A percentile compares a stretch with the other conserved stretches of the same genome.
Conservation (phyloP, 164 flowering plant species). For the Liriodendron chinense region DNA sequence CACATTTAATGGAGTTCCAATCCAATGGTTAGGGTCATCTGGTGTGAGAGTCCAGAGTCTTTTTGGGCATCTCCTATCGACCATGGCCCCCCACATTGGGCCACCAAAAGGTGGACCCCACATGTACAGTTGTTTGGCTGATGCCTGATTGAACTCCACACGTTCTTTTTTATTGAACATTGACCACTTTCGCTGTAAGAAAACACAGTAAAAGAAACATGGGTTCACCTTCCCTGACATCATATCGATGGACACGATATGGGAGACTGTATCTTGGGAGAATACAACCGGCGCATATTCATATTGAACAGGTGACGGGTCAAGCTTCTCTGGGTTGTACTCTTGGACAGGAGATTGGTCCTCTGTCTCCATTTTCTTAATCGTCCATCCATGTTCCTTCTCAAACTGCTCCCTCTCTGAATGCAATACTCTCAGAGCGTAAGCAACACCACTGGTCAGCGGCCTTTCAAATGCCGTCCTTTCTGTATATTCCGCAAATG, state of each 20-base stretch:
- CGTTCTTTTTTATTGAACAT: too few species aligned
- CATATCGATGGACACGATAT: conserved; percentile 95
- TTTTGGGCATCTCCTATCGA: too few species aligned
- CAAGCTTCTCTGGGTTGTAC: conserved; percentile 62
- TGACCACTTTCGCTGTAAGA: too few species aligned
- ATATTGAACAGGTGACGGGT: conserved; percentile 75
- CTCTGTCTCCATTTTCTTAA: conserved; percentile 86
- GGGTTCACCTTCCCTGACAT: conserved; percentile 87
- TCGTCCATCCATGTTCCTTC: conserved; percentile 76
- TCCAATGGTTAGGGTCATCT: background rate
- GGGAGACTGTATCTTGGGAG: conserved; percentile 87
- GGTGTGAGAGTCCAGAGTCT: too few species aligned
- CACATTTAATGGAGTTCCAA: background rate
- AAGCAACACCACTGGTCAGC: conserved; percentile 94
- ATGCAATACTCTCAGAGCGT: conserved; percentile 82
- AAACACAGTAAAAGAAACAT: background rate
- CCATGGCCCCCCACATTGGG: too few species aligned
- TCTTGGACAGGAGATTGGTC: conserved; percentile 82
- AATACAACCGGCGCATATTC: conserved; percentile 99
- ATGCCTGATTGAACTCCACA: too few species aligned
- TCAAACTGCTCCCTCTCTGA: conserved; percentile 84
- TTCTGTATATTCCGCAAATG: conserved; percentile 88
- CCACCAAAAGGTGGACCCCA: too few species aligned
- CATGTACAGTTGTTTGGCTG: too few species aligned
- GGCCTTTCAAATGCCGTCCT: conserved; percentile 97